phyloP scores from a whole-genome alignment of 1,284 basidiomycete genomes.

The Moniliella sp. region DNA sequence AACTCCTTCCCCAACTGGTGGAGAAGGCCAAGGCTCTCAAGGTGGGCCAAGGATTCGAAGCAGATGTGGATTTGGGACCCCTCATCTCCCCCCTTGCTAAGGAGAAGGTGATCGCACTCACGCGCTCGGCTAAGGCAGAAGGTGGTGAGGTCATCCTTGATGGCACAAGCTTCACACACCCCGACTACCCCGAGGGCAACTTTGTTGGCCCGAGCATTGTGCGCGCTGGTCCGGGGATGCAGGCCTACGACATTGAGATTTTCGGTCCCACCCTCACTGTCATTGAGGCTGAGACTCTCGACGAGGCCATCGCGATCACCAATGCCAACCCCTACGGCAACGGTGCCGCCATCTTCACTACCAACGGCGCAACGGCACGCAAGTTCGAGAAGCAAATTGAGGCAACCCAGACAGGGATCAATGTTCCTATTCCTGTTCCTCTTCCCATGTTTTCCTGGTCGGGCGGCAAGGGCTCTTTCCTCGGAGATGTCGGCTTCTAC shows the following conservation, averaged over 20 bases:
- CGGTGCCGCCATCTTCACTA: constrained; percentile 87
- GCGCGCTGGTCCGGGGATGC: constrained; percentile 60
- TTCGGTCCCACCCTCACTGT: constrained; percentile 77
- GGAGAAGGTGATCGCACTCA: constrained; percentile 52
- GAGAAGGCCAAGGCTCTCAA: constrained; percentile 61
- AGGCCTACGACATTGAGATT: constrained; percentile 61
- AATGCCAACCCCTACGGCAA: constrained; percentile 61
- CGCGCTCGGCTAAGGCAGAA: constrained; percentile 52
- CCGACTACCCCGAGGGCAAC: constrained; percentile 68
- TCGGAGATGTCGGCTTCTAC: constrained; percentile 41
- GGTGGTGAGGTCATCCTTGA: constrained; percentile 74
- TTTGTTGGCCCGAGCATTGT: constrained; percentile 85
- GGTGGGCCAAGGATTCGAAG: constrained; percentile 74
- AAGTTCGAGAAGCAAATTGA: constrained; percentile 76
- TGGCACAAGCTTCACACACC: constrained; percentile 50
- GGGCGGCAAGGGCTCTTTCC: constrained; percentile 66
- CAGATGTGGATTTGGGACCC: constrained; percentile 70
- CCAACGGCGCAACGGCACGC: constrained; percentile 80
- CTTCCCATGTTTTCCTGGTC: constrained; percentile 80
- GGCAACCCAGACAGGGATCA: constrained; percentile 59
- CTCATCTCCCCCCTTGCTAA: constrained; percentile 76
- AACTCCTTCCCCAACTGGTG: constrained; percentile 67
- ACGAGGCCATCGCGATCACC: constrained; percentile 72
- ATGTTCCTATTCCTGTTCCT: constrained; percentile 62
- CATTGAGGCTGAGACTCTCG: constrained; percentile 59